phyloP scores from a whole-genome alignment of 371 early-diverging fungal genomes.

The Sporodiniella umbellata region DNA sequence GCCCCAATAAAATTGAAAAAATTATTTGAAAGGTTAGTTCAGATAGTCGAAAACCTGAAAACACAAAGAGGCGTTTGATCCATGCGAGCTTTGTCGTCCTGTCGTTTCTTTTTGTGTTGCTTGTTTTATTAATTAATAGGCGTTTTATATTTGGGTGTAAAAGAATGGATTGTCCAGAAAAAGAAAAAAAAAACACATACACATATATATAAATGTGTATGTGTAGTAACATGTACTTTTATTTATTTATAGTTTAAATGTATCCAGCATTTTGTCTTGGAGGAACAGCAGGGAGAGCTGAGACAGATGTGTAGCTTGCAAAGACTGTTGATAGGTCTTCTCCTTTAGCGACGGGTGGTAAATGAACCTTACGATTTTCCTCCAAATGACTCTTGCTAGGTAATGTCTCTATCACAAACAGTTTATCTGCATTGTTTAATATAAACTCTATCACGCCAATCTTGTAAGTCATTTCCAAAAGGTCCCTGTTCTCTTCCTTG shows the following conservation, averaged over 20 bases:
- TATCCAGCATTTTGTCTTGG: slow-evolving; percentile 39
- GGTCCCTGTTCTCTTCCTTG: slow-evolving; percentile 61
- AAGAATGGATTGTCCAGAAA: not conserved
- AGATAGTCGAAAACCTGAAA: too few species aligned
- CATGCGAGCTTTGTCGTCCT: too few species aligned
- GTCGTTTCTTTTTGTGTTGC: too few species aligned
- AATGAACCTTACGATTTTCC: slow-evolving; percentile 12
- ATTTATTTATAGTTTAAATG: slow-evolving; percentile 18
- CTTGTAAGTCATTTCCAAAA: slow-evolving; percentile 78
- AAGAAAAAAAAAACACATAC: slow-evolving; percentile 1
- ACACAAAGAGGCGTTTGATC: too few species aligned
- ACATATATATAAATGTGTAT: not conserved
- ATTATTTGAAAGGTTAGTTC: too few species aligned
- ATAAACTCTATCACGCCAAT: slow-evolving; percentile 69
- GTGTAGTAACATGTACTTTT: not conserved
- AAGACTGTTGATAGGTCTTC: slow-evolving; percentile 23
- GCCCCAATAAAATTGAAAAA: too few species aligned
- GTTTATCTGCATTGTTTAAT: slow-evolving; percentile 40
- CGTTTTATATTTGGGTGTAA: not conserved
- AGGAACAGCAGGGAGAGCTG: slow-evolving; percentile 32
- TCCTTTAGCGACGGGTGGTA: slow-evolving; percentile 23
- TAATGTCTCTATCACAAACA: slow-evolving; percentile 28
- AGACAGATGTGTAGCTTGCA: slow-evolving; percentile 4
- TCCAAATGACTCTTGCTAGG: slow-evolving; percentile 1
- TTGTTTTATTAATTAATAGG: not conserved